Percentiles rank a stretch among this genome's conserved stretches.
Conservation (phyloP, 2,329 filamentous ascomycete species). For the Verticillium albo-atrum region DNA sequence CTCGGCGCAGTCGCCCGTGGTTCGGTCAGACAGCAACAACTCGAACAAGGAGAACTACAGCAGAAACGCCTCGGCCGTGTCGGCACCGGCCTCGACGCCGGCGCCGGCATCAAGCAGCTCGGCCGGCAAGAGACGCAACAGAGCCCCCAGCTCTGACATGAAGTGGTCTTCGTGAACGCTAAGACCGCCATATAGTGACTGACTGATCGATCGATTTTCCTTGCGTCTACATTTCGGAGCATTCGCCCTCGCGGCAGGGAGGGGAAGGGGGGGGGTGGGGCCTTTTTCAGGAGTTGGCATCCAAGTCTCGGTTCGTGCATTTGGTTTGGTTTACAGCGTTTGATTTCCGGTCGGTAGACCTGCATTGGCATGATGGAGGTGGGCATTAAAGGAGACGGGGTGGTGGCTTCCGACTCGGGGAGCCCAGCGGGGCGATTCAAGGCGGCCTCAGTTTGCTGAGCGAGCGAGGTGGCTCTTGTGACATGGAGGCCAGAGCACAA, state of each 20-base stretch:
- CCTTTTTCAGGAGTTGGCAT: neutral
- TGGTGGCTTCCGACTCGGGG: neutral
- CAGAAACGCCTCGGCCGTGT: constrained; percentile 10
- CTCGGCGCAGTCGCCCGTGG: constrained; percentile 5
- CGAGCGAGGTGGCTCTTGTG: neutral
- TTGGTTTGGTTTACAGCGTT: neutral
- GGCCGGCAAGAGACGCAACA: constrained; percentile 10
- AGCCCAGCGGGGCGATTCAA: neutral
- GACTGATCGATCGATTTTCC: neutral
- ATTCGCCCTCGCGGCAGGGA: neutral
- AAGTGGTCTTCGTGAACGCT: constrained; percentile 7
- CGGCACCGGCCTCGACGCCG: constrained; percentile 9
- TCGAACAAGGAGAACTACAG: constrained; percentile 34
- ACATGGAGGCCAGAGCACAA: neutral
- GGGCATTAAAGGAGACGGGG: neutral
- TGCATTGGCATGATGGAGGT: neutral
- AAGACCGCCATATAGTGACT: neutral
- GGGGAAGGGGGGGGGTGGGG: neutral
- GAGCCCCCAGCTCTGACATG: constrained; percentile 14
- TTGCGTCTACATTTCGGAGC: constrained; percentile 8
- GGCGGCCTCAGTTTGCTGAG: neutral
- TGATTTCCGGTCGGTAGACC: neutral
- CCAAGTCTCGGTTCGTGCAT: neutral
- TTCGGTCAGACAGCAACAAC: constrained; percentile 31
- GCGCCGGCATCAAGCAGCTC: constrained; percentile 4